Conservation (phyloP, 2,329 filamentous ascomycete genomes). For the Pseudogymnoascus sp. region DNA sequence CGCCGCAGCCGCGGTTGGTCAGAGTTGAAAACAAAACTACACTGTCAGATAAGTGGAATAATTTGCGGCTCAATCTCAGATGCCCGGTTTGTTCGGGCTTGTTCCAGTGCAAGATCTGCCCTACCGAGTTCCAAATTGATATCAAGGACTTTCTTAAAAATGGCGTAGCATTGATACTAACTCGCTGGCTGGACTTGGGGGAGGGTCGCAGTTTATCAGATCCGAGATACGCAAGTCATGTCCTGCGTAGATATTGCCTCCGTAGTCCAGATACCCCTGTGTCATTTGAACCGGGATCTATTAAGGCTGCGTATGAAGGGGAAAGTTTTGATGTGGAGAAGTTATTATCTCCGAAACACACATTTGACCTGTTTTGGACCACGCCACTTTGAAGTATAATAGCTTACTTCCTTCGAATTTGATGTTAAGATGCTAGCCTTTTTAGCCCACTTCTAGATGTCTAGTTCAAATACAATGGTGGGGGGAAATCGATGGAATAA, state of each 20-base stretch:
- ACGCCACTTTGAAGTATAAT: neutral
- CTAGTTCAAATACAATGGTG: neutral
- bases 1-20: neutral
- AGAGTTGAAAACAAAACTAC: neutral
- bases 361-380: neutral
- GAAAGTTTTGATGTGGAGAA: neutral
- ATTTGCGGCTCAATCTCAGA: neutral
- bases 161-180: neutral
- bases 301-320: neutral
- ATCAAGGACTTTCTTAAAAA: neutral
- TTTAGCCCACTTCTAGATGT: neutral
- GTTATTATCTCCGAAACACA: neutral
- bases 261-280: neutral
- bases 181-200: neutral
- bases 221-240: neutral
- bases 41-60: neutral
- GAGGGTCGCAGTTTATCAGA: neutral
- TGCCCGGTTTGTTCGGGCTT: neutral
- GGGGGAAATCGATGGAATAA: neutral
- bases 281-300: neutral
- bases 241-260: neutral
- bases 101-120: neutral
- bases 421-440: neutral
- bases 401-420: neutral
- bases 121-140: neutral